Conservation (phyloP, 768 basidiomycete species). For the Clitopilus passeckerianus region DNA sequence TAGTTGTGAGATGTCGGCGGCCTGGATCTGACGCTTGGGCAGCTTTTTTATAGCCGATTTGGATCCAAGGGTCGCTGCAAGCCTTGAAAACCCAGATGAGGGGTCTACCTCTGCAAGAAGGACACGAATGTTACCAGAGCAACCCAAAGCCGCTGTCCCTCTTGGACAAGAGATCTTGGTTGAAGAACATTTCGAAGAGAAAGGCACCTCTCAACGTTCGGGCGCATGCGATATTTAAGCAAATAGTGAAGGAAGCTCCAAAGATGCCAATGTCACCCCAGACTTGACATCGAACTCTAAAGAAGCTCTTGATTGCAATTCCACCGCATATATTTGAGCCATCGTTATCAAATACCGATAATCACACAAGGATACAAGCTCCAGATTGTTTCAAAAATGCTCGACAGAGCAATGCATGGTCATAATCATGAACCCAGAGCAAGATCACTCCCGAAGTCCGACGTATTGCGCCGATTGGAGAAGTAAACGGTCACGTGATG, state of each 20-base stretch:
- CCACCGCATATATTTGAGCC: too few species aligned
- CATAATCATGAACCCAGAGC: too few species aligned
- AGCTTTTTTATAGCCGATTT: slow-evolving; percentile 84
- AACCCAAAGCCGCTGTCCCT: slow-evolving; percentile 87
- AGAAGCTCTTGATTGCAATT: neutral
- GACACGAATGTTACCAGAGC: slow-evolving; percentile 53
- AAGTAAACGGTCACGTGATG: neutral
- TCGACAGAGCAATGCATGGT: too few species aligned
- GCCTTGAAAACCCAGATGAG: slow-evolving; percentile 41
- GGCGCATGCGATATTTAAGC: neutral
- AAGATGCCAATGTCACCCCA: neutral
- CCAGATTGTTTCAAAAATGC: too few species aligned
- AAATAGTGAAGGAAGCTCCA: neutral
- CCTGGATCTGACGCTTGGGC: slow-evolving; percentile 77
- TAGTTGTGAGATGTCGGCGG: slow-evolving; percentile 76
- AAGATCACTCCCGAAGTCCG: too few species aligned
- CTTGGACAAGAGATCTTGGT: slow-evolving; percentile 72
- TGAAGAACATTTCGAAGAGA: slow-evolving; percentile 71
- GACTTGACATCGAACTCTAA: neutral
- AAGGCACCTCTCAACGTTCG: neutral
- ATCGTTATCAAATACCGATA: too few species aligned
- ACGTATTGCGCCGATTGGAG: neutral
- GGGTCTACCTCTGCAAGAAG: neutral
- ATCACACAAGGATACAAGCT: too few species aligned
- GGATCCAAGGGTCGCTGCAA: slow-evolving; percentile 86